Base-by-base conservation (phyloP, 2,329 filamentous ascomycete genomes). In the Colletotrichum endophyticum region DNA sequence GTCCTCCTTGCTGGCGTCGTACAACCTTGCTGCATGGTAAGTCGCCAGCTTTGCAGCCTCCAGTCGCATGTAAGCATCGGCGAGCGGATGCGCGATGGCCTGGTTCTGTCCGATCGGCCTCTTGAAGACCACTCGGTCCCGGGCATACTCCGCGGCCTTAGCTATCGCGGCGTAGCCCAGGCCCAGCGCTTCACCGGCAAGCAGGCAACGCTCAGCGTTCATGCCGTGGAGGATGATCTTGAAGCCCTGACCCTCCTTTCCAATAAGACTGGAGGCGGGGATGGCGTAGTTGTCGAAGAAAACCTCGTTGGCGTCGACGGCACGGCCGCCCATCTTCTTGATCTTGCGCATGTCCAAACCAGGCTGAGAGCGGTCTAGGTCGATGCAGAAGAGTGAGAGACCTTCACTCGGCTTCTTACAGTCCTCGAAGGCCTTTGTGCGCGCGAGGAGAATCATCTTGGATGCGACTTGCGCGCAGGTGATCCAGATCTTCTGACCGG, bases 401-500 rank as follows among this genome's bases (percentile, higher is more conserved):
- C 94, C 95, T 82, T 96, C 92, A n/a, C 91, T 94, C 0, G 93
- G 91, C 81, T 93, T 95, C 75, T 87, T 86, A 0, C 92, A 91
- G 75, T 95, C 88, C 67, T 95, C 93, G 0, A 93, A 79, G 0
- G 94, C 90, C 0, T 92, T 95, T 0, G 95, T 98, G 2, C 95
- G 91, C 0, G 95, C 95, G 0, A 98, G 89, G 0, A 98, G 88
- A 6, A 98, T 93, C 95, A 98, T 98, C 80, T 95, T 95, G 6
- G 90, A 89, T 0, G 95, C 95, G 1, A 96, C 94, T 82, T 98
- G 95, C 0, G 95, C 95, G 70, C 92, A 96, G 0, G 95, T 95
- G 71, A 97, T 98, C 95, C 95, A 98, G 71, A 96, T 96, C 86
- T 98, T 98, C 82, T 96, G 94, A 0, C 95, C 95, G 0, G 91